These are phyloP conservation scores for Rhizopus microsporus DNA, from an alignment of 371 early-diverging fungal genomes.

Conservation along the genomic window DNA sequence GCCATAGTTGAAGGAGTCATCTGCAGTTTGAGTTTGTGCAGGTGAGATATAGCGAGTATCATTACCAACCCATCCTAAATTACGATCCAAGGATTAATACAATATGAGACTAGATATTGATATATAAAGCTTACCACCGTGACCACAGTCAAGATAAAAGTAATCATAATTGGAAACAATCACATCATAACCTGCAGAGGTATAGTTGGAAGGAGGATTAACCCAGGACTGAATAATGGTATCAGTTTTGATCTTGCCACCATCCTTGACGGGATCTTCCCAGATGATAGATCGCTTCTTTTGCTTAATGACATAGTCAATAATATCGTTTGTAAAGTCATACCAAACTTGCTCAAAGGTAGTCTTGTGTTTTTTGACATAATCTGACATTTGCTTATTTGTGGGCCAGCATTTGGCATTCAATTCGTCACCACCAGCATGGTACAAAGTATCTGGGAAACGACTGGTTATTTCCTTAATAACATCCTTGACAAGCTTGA, in stretches of 20 bases:
- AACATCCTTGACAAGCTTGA: slow-evolving; percentile 60
- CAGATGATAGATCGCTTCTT: slow-evolving; percentile 47
- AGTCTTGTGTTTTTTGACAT: slow-evolving; percentile 26
- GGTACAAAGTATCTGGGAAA: slow-evolving; percentile 72
- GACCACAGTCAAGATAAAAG: slow-evolving; percentile 75
- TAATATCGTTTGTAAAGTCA: slow-evolving; percentile 33
- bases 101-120: neutral
- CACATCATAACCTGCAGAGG: slow-evolving; percentile 55
- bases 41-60: slow-evolving; percentile 43
- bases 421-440: slow-evolving; percentile 81
- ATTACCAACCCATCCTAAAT: slow-evolving; percentile 42
- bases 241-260: slow-evolving; percentile 35
- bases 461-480: slow-evolving; percentile 58
- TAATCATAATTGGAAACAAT: slow-evolving; percentile 59
- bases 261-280: slow-evolving; percentile 46
- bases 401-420: slow-evolving; percentile 64
- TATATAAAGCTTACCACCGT: slow-evolving; percentile 48
- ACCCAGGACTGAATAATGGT: slow-evolving; percentile 65
- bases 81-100: neutral
- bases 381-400: slow-evolving; percentile 26
- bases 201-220: slow-evolving; percentile 43
- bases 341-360: slow-evolving; percentile 28
- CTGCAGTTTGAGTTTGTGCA: slow-evolving; percentile 33
- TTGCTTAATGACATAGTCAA: slow-evolving; percentile 27
- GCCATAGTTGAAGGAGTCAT: slow-evolving; percentile 41